Evolutionary conservation across 116 monocot genomes (phyloP).

Genomic region (Zostera marina): DNA sequence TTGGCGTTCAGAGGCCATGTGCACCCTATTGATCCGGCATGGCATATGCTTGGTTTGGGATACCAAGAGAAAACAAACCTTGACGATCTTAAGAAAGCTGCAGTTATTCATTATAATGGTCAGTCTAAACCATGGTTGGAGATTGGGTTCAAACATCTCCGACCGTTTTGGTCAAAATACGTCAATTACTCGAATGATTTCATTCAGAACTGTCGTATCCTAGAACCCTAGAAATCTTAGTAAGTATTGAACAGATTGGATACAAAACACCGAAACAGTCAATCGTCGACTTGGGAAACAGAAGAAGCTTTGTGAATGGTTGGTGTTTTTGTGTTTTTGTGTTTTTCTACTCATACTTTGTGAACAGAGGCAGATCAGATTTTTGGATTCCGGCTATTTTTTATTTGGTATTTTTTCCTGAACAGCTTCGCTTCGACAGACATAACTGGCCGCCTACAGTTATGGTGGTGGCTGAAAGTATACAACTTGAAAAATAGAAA

Average conservation of each 20-base stretch:
- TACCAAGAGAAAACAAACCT: slow-evolving; percentile 79
- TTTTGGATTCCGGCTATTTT: no score
- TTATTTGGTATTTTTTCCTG: background rate
- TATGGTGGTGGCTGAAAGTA: background rate
- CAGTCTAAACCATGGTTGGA: slow-evolving; percentile 92
- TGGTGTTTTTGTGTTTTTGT: background rate
- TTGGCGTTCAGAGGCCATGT: slow-evolving; percentile 80
- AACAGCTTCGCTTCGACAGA: background rate
- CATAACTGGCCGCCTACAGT: background rate
- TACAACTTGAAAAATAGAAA: background rate
- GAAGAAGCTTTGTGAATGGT: background rate
- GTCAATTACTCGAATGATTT: slow-evolving; percentile 93
- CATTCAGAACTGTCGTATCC: slow-evolving; percentile 63
- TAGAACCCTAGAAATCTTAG: slow-evolving; percentile 29
- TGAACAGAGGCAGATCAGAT: no score
- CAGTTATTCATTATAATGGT: slow-evolving; percentile 88
- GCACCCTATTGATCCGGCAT: slow-evolving; percentile 64
- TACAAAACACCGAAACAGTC: background rate
- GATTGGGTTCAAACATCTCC: slow-evolving; percentile 76
- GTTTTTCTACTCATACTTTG: no score
- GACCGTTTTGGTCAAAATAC: slow-evolving; percentile 75
- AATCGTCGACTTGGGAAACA: no score
- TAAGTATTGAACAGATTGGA: background rate
- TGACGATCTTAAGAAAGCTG: slow-evolving; percentile 46
- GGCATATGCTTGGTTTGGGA: slow-evolving; percentile 93